Evolutionary conservation across 164 flowering plant species (phyloP).

Genomic region (Macadamia tetraphylla): DNA sequence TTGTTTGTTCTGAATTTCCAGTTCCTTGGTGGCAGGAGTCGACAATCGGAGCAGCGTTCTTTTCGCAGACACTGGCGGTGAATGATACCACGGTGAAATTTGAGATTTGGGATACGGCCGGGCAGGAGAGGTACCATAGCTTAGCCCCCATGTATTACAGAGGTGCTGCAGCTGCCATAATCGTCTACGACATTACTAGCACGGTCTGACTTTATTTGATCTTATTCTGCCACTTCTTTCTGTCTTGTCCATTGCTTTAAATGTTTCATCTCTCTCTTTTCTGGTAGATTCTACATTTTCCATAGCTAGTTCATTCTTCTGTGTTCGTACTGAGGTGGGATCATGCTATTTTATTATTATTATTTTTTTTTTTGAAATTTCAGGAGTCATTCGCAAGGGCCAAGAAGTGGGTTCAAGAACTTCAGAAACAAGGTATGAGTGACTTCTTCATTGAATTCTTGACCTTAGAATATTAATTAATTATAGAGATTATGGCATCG

Average conservation of each 20-base stretch:
- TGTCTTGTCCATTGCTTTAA: too few relatives aligned
- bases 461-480: background rate
- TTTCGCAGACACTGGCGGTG: slow-evolving; percentile 58
- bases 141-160: slow-evolving; percentile 80
- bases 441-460: background rate
- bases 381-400: slow-evolving; percentile 60
- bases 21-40: slow-evolving; percentile 42
- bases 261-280: too few relatives aligned
- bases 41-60: slow-evolving; percentile 72
- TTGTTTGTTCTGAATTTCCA: background rate
- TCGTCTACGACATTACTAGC: slow-evolving; percentile 62
- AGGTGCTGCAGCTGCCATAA: slow-evolving; percentile 70
- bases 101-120: slow-evolving; percentile 84
- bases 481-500: background rate
- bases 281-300: background rate
- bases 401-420: slow-evolving; percentile 71
- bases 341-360: too few relatives aligned
- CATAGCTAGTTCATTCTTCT: background rate
- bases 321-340: too few relatives aligned
- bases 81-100: slow-evolving; percentile 58
- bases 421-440: slow-evolving; percentile 54
- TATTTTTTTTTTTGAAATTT: slow-evolving; percentile 1
- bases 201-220: slow-evolving; percentile 22
- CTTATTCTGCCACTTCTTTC: too few relatives aligned
- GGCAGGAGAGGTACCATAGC: slow-evolving; percentile 75